Percentiles rank a stretch among this genome's conserved stretches.
Conservation (phyloP, 1,139 yeast species). For the Lodderomyces oxycetoniae region DNA sequence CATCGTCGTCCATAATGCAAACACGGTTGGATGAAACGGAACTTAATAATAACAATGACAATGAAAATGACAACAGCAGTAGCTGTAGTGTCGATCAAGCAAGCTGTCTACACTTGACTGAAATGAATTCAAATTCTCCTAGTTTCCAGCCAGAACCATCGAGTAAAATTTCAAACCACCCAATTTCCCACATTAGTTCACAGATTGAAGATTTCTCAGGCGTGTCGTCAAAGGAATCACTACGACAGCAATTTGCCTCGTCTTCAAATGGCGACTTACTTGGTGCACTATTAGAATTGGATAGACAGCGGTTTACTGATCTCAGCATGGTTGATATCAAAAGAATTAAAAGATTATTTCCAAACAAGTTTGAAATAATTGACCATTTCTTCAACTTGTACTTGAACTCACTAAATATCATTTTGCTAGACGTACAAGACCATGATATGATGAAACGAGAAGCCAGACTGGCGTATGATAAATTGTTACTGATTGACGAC, state of each 20-base stretch:
- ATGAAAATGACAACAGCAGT: background rate
- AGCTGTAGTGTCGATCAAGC: background rate
- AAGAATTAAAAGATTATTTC: conserved; percentile 17
- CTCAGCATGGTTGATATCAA: conserved; percentile 18
- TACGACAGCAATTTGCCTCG: background rate
- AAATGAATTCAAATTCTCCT: background rate
- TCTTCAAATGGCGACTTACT: conserved; percentile 9
- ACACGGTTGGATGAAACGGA: no score
- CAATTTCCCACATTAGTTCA: conserved; percentile 5
- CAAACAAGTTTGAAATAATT: conserved; percentile 12
- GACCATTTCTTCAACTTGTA: conserved; percentile 14
- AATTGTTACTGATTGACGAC: conserved; percentile 10
- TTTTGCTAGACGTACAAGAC: conserved; percentile 17
- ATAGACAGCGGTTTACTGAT: conserved; percentile 10
- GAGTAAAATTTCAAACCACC: conserved; percentile 3
- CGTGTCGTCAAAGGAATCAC: no score
- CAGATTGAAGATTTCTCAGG: background rate
- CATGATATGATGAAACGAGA: conserved; percentile 13
- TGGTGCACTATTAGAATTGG: conserved; percentile 11
- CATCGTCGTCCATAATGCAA: no score
- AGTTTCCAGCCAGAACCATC: background rate
- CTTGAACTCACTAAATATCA: conserved; percentile 15
- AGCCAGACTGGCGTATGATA: conserved; percentile 10
- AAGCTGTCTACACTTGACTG: background rate
- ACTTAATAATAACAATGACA: no score